Percentiles rank a stretch among this genome's conserved stretches.
phyloP scores from a whole-genome alignment of 1,139 yeast genomes.

The Spencermartinsiella ligniputridi region DNA sequence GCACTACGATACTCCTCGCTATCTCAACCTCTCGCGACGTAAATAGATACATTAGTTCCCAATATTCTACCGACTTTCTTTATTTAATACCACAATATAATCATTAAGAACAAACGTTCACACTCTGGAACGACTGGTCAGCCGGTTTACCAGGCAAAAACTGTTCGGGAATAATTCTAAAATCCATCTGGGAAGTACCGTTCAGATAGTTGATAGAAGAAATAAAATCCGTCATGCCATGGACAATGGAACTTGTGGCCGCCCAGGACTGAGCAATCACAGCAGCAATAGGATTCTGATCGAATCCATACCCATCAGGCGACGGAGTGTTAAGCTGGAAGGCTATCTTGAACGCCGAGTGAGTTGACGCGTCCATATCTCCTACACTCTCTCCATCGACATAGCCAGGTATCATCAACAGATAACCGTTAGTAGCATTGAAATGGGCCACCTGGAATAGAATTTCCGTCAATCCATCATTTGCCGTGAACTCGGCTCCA shows the following conservation, averaged over 20 bases:
- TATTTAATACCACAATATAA: too few species aligned
- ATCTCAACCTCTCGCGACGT: too few species aligned
- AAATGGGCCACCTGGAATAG: neutral
- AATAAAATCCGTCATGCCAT: neutral
- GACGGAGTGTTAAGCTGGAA: neutral
- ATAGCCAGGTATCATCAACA: slow-evolving; percentile 1
- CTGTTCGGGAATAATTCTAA: neutral
- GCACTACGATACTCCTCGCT: too few species aligned
- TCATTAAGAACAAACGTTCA: slow-evolving; percentile 1
- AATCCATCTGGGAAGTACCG: neutral
- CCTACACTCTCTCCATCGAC: neutral
- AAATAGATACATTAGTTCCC: too few species aligned
- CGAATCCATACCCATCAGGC: slow-evolving; percentile 1
- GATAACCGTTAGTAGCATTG: neutral
- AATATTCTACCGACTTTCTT: too few species aligned
- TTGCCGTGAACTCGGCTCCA: neutral
- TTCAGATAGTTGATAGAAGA: neutral
- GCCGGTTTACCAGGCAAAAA: neutral
- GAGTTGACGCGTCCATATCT: neutral
- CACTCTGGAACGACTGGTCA: neutral
- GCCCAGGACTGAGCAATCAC: neutral
- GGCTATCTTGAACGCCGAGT: neutral
- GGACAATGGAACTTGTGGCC: neutral
- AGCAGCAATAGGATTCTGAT: neutral
- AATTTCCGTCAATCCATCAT: neutral